Conservation (phyloP, 306 rosid species). For the Alnus glutinosa region DNA sequence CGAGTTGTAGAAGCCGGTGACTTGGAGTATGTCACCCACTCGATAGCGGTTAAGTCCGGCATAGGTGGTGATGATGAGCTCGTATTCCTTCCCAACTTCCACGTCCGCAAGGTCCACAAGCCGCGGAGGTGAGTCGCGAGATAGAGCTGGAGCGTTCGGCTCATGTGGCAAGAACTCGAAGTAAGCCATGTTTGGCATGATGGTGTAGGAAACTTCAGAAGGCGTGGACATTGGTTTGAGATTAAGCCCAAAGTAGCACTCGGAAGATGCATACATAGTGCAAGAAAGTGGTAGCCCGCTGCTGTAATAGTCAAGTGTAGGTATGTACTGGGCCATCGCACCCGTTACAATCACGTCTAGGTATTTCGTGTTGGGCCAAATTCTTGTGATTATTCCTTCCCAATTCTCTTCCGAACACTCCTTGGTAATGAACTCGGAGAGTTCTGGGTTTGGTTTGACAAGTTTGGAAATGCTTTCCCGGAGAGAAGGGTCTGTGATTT, state of each 20-base stretch:
- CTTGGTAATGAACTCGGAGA: slow-evolving; percentile 48
- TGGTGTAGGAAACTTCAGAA: slow-evolving; percentile 77
- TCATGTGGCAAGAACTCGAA: slow-evolving; percentile 79
- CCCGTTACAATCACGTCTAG: slow-evolving; percentile 92
- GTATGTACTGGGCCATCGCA: slow-evolving; percentile 97
- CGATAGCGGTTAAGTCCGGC: slow-evolving; percentile 78
- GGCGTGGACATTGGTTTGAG: slow-evolving; percentile 74
- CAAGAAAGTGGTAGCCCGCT: slow-evolving; percentile 70
- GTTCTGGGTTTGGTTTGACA: slow-evolving; percentile 53
- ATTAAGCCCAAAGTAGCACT: slow-evolving; percentile 87
- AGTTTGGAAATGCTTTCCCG: slow-evolving; percentile 42
- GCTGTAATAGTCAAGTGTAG: slow-evolving; percentile 72
- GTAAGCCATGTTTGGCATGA: slow-evolving; percentile 95
- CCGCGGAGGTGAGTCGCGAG: slow-evolving; percentile 56
- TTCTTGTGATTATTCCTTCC: slow-evolving; percentile 71
- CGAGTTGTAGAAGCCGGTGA: slow-evolving; percentile 66
- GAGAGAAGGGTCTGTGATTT: slow-evolving; percentile 56
- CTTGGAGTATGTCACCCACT: slow-evolving; percentile 83
- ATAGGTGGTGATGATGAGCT: slow-evolving; percentile 77
- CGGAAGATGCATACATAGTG: slow-evolving; percentile 95
- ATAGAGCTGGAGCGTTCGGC: slow-evolving; percentile 34
- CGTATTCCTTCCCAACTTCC: slow-evolving; percentile 71
- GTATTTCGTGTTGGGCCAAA: slow-evolving; percentile 94
- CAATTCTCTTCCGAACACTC: slow-evolving; percentile 63
- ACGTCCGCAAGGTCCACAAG: slow-evolving; percentile 72